phyloP scores from a whole-genome alignment of 768 basidiomycete species.

The Mycena chlorophos region DNA sequence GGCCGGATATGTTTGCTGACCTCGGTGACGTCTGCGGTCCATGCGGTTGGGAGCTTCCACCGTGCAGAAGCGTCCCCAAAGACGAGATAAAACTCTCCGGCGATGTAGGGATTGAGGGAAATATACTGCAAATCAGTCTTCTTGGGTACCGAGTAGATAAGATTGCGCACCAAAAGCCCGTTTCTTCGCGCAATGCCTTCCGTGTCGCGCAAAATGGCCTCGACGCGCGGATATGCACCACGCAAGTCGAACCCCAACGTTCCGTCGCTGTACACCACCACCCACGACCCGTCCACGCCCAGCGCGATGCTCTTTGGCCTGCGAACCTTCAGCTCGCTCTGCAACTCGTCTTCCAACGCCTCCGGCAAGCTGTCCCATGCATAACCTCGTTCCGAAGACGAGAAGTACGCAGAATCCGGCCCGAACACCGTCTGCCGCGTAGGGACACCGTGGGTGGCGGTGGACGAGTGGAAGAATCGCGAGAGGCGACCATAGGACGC shows the following conservation, averaged over 20 bases:
- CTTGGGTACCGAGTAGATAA: background rate
- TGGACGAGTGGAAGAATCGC: constrained; percentile 5
- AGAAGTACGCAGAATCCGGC: constrained; percentile 4
- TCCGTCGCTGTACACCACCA: constrained; percentile 12
- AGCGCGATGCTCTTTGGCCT: constrained; percentile 8
- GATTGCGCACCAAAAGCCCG: constrained; percentile 8
- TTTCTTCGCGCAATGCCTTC: background rate
- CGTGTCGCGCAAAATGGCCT: constrained; percentile 2
- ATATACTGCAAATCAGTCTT: constrained; percentile 1
- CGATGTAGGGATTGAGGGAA: constrained; percentile 7
- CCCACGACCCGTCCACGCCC: constrained; percentile 7
- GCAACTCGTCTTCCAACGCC: constrained; percentile 5
- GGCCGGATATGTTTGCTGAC: too few relatives aligned
- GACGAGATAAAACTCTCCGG: constrained; percentile 6
- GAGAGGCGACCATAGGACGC: constrained; percentile 3
- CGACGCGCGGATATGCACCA: constrained; percentile 11
- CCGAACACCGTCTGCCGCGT: constrained; percentile 13
- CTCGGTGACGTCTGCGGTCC: constrained; percentile 4
- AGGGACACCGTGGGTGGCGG: background rate
- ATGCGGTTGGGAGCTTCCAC: constrained; percentile 9
- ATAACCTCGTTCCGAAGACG: constrained; percentile 7
- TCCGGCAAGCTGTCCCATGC: constrained; percentile 10
- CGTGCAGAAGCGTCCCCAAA: constrained; percentile 1
- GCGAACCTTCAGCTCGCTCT: background rate
- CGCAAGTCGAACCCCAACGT: constrained; percentile 4